Evolutionary conservation across 106 monocot genomes (phyloP).

Genomic region (Cymbidium sinense): DNA sequence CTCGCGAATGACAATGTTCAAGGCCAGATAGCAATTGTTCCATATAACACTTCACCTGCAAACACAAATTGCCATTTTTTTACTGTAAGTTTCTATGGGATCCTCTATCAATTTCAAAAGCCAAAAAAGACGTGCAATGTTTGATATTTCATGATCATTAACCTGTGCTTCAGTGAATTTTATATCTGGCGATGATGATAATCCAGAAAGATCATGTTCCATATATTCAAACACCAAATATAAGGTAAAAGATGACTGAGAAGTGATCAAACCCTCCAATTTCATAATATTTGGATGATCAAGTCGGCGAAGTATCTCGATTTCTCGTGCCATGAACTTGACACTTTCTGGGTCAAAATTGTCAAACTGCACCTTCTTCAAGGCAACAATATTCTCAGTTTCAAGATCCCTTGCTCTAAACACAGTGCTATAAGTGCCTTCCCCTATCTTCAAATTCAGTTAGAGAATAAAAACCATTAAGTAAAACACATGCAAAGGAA

Average conservation of each 20-base stretch:
- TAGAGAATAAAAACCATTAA: neutral
- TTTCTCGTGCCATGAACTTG: constrained; percentile 70
- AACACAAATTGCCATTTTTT: constrained; percentile 3
- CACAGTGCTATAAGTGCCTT: constrained; percentile 77
- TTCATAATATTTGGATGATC: constrained; percentile 71
- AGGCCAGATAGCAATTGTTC: constrained; percentile 59
- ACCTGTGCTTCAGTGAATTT: constrained; percentile 68
- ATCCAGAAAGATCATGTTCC: constrained; percentile 72
- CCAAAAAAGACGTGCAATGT: neutral
- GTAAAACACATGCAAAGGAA: neutral
- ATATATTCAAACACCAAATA: constrained; percentile 81
- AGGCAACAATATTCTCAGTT: constrained; percentile 51
- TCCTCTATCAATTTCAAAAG: neutral
- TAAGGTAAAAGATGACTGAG: constrained; percentile 47
- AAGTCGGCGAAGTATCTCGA: constrained; percentile 53
- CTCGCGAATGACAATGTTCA: constrained; percentile 66
- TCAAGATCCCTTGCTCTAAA: constrained; percentile 59
- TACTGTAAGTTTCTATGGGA: neutral
- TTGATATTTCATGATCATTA: neutral
- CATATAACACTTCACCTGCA: constrained; percentile 71
- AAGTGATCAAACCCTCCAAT: constrained; percentile 58
- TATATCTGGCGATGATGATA: constrained; percentile 56
- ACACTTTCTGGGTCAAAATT: constrained; percentile 74
- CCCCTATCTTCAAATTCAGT: constrained; percentile 48
- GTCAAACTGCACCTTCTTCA: constrained; percentile 73